A percentile compares a stretch with the other conserved stretches of the same genome.
Conservation (phyloP, 1,284 basidiomycete genomes). For the Rugosomyces carneus region DNA sequence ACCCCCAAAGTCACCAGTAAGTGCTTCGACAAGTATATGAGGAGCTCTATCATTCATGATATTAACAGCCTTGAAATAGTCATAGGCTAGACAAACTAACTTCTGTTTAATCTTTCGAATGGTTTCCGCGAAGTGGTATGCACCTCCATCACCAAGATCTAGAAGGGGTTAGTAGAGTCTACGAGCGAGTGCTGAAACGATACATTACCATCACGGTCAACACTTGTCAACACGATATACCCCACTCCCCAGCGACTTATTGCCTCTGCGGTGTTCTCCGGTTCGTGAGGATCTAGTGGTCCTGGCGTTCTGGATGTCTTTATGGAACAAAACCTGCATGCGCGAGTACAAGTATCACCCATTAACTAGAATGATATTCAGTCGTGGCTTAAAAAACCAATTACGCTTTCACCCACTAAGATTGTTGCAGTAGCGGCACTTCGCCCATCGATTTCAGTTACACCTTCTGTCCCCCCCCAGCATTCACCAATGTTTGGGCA, state of each 20-base stretch:
- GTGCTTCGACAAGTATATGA: constrained; percentile 92
- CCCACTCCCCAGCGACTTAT: constrained; percentile 98
- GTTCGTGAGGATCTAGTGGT: constrained; percentile 93
- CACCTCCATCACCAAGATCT: constrained; percentile 92
- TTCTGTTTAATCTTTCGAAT: constrained; percentile 96
- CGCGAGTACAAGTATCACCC: constrained; percentile 99
- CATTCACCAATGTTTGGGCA: constrained; percentile 99
- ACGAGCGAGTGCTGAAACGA: neutral
- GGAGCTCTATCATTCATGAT: constrained; percentile 60
- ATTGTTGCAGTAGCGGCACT: constrained; percentile 96
- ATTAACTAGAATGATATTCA: constrained; percentile 62
- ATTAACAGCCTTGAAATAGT: neutral
- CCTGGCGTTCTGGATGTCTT: constrained; percentile 89
- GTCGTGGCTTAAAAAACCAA: constrained; percentile 1
- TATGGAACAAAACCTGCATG: constrained; percentile 96
- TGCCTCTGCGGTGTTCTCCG: constrained; percentile 97
- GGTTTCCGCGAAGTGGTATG: constrained; percentile 91
- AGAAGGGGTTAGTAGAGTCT: constrained; percentile 4
- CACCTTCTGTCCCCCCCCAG: constrained; percentile 87
- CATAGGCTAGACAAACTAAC: constrained; percentile 32
- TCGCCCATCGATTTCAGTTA: constrained; percentile 69
- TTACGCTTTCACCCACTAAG: constrained; percentile 60
- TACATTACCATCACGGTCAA: constrained; percentile 87
- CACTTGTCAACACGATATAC: constrained; percentile 96
- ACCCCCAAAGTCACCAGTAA: constrained; percentile 94